Conservation (phyloP, 495 filamentous ascomycete species). For the Trichoderma orchidacearum region DNA sequence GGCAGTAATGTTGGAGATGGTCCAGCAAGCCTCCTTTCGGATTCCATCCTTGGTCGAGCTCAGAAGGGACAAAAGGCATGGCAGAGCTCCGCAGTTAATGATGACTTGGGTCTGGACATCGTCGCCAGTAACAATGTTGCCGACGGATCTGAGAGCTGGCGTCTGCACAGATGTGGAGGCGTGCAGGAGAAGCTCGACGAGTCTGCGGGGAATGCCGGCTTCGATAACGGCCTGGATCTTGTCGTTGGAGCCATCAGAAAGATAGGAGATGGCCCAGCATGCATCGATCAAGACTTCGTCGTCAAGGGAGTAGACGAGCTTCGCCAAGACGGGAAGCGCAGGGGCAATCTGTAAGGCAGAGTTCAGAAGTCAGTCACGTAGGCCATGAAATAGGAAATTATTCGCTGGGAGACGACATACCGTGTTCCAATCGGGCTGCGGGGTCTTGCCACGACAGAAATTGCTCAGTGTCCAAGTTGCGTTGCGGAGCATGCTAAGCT, state of each 20-base stretch:
- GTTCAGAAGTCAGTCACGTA: conserved; percentile 5
- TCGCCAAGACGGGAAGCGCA: conserved; percentile 90
- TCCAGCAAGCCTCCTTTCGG: conserved; percentile 99
- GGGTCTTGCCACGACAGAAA: conserved; percentile 99
- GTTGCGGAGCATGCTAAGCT: conserved; percentile 98
- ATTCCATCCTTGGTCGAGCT: conserved; percentile 98
- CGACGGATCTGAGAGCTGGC: conserved; percentile 89
- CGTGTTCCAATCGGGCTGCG: conserved; percentile 95
- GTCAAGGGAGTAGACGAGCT: conserved; percentile 95
- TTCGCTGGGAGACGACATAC: conserved; percentile 35
- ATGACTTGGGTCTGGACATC: conserved; percentile 99
- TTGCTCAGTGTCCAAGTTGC: conserved; percentile 99
- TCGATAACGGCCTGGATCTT: conserved; percentile 99
- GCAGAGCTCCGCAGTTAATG: conserved; percentile 92
- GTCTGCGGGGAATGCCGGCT: conserved; percentile 89
- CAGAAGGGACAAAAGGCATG: conserved; percentile 81
- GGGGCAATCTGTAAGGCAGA: conserved; percentile 64
- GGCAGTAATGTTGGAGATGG: conserved; percentile 97
- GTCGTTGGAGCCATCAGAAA: conserved; percentile 97
- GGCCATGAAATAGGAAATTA: neutral
- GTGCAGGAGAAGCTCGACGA: conserved; percentile 97
- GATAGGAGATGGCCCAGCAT: conserved; percentile 98
- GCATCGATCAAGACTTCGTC: conserved; percentile 98
- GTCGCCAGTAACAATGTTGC: conserved; percentile 98
- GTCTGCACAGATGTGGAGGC: conserved; percentile 99